Evolutionary conservation across 2,329 filamentous ascomycete species (phyloP).

Genomic region (Neocucurbitaria cava): DNA sequence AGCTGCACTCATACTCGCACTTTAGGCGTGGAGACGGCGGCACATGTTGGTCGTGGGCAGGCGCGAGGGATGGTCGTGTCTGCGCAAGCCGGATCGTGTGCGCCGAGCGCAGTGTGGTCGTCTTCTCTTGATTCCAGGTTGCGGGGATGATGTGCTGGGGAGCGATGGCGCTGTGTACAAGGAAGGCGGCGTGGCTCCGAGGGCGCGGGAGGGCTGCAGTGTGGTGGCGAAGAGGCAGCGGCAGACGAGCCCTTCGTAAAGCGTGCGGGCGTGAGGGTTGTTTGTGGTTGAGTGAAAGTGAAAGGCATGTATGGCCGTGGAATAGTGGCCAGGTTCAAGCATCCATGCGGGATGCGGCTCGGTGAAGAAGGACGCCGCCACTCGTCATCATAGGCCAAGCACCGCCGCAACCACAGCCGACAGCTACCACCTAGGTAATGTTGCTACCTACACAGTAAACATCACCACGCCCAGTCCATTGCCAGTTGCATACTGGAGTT

Average conservation of each 20-base stretch:
- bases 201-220: constrained; percentile 3
- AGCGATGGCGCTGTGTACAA: constrained; percentile 4
- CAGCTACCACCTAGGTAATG: too few relatives aligned
- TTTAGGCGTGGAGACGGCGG: constrained; percentile 24
- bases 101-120: constrained; percentile 1
- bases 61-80: constrained; percentile 1
- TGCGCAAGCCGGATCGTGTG: constrained; percentile 11
- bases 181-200: not conserved
- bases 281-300: constrained; percentile 6
- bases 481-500: not conserved
- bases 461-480: not conserved
- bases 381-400: constrained; percentile 19
- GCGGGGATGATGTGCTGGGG: constrained; percentile 8
- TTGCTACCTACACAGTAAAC: constrained; percentile 21
- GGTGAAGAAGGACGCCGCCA: constrained; percentile 2
- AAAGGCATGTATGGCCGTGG: constrained; percentile 10
- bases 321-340: not conserved
- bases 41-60: constrained; percentile 31
- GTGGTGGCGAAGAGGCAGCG: not conserved
- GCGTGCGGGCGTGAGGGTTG: constrained; percentile 4
- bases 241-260: not conserved
- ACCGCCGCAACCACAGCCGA: constrained; percentile 5
- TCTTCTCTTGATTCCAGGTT: constrained; percentile 5
- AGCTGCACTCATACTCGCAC: constrained; percentile 50
- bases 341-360: constrained; percentile 10